A percentile compares a stretch with the other conserved stretches of the same genome.
Evolutionary conservation across 106 monocot genomes (phyloP).

Genomic region (Posidonia australis): DNA sequence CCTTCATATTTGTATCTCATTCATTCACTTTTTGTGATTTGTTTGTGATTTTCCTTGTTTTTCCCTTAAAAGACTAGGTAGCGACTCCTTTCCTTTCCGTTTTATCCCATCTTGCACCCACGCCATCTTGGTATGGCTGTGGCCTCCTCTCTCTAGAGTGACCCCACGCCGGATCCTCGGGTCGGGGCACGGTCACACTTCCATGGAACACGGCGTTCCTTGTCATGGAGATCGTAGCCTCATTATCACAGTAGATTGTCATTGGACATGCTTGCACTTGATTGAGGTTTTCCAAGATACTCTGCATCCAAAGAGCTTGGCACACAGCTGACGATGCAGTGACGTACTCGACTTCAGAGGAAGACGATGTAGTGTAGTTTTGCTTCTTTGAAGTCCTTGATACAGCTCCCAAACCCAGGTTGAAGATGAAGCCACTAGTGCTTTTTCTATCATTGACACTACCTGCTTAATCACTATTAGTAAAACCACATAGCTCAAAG

Average conservation of each 20-base stretch:
- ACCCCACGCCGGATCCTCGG: too few relatives aligned
- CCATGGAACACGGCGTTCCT: too few relatives aligned
- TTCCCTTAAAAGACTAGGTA: too few relatives aligned
- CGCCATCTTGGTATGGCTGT: too few relatives aligned
- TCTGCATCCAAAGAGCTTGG: not conserved
- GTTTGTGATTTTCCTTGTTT: too few relatives aligned
- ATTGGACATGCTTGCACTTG: not conserved
- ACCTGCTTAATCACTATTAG: not conserved
- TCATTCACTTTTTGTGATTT: too few relatives aligned
- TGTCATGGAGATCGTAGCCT: not conserved
- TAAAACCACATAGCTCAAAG: not conserved
- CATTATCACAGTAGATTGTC: not conserved
- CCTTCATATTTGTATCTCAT: too few relatives aligned
- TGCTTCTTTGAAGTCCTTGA: constrained; percentile 3
- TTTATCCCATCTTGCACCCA: too few relatives aligned
- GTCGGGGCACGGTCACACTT: too few relatives aligned
- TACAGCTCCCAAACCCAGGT: not conserved
- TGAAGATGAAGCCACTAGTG: not conserved
- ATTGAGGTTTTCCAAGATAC: not conserved
- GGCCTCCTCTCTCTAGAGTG: too few relatives aligned
- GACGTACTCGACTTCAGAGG: not conserved
- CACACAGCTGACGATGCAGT: not conserved
- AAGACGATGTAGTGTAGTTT: not conserved
- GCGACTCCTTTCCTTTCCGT: too few relatives aligned
- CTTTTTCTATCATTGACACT: constrained; percentile 1